Conservation (phyloP, 75 land plant genomes). For the Cunninghamia lanceolata region DNA sequence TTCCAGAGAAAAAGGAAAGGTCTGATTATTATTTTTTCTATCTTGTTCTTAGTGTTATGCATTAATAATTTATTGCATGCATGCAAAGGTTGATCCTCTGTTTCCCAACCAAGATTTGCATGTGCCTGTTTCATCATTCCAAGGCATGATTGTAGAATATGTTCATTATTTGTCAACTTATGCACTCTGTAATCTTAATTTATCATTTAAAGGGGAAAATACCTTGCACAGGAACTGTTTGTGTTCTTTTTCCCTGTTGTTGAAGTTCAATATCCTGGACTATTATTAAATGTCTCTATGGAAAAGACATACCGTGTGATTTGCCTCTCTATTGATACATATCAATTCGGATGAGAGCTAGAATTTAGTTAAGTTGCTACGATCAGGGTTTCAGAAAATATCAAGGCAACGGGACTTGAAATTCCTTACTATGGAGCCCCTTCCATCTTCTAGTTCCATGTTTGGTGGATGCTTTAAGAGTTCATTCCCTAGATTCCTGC, state of each 20-base stretch:
- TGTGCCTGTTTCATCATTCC: not conserved
- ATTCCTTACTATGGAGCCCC: not conserved
- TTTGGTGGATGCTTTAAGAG: not conserved
- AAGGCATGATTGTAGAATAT: conserved; percentile 4
- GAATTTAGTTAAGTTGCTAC: not conserved
- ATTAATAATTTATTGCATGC: not conserved
- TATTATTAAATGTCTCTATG: not conserved
- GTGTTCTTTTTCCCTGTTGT: not conserved
- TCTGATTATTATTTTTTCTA: not conserved
- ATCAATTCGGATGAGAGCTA: not conserved
- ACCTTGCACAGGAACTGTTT: not conserved
- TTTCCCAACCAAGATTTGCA: not conserved
- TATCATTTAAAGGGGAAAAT: not conserved
- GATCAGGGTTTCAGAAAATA: not conserved
- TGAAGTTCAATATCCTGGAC: not conserved
- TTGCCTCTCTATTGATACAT: too few species aligned
- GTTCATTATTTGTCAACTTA: not conserved
- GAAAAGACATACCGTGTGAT: not conserved
- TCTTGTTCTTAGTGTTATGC: not conserved
- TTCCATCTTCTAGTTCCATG: not conserved
- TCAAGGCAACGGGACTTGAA: not conserved
- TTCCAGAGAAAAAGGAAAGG: not conserved
- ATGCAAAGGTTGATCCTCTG: not conserved
- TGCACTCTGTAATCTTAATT: not conserved
- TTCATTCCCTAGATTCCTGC: not conserved